Evolutionary conservation across 1,284 basidiomycete genomes (phyloP).

Genomic region (Ceratobasidium sp.): DNA sequence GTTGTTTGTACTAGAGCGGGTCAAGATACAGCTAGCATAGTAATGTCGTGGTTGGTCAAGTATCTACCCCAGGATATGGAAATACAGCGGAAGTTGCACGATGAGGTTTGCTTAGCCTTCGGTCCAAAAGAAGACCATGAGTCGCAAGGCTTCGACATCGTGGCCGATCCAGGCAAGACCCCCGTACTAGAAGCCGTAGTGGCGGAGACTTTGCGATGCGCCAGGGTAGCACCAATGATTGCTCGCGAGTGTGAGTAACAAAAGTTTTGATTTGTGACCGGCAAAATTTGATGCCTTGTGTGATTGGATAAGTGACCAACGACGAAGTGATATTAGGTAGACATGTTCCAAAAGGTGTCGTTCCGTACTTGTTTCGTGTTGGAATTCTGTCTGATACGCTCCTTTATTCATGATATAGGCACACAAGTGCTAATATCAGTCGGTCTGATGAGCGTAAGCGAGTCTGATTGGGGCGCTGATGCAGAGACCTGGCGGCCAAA

Average conservation of each 20-base stretch:
- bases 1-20: slow-evolving; percentile 23
- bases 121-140: not conserved
- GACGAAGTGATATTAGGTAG: slow-evolving; percentile 13
- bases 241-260: slow-evolving; percentile 12
- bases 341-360: slow-evolving; percentile 7
- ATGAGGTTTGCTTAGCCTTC: slow-evolving; percentile 27
- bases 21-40: slow-evolving; percentile 7
- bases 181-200: slow-evolving; percentile 32
- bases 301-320: not conserved
- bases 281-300: too few relatives aligned
- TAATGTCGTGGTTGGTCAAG: slow-evolving; percentile 16
- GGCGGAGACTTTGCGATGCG: slow-evolving; percentile 17
- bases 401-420: too few relatives aligned
- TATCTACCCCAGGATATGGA: slow-evolving; percentile 12
- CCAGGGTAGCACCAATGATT: not conserved
- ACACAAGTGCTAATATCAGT: not conserved
- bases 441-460: not conserved
- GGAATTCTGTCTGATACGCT: not conserved
- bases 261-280: too few relatives aligned
- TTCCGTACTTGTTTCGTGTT: not conserved
- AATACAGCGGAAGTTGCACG: slow-evolving; percentile 21
- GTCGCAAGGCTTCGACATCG: not conserved
- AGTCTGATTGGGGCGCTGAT: slow-evolving; percentile 26
- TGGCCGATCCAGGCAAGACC: not conserved
- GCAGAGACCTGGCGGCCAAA: slow-evolving; percentile 16